Evolutionary conservation across 305 asterid genomes (phyloP).

Genomic region (Nicotiana rustica): DNA sequence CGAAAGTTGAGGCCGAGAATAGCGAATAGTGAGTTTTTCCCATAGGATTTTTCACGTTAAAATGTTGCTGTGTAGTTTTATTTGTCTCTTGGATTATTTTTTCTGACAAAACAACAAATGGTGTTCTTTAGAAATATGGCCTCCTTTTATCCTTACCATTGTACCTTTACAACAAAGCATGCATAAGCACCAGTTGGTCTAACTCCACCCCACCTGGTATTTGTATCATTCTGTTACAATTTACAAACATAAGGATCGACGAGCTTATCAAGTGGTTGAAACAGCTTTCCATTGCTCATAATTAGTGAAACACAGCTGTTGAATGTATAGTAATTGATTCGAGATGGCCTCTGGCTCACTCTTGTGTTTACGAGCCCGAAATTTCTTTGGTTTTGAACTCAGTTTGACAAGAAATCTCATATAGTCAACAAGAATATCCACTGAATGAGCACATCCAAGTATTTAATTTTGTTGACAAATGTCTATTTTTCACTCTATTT

Average conservation of each 20-base stretch:
- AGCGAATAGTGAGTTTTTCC: neutral
- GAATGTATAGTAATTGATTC: neutral
- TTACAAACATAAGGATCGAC: neutral
- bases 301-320: neutral
- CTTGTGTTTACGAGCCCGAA: no score
- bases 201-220: neutral
- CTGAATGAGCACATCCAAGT: neutral
- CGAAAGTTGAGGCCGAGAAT: neutral
- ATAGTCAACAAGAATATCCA: neutral
- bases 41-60: neutral
- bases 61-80: neutral
- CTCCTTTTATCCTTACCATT: neutral
- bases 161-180: neutral
- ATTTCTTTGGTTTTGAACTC: no score
- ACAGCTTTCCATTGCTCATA: neutral
- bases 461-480: neutral
- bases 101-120: neutral
- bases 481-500: neutral
- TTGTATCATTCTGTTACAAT: neutral
- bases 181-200: neutral
- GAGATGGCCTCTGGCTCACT: no score
- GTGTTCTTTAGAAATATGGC: neutral
- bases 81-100: neutral
- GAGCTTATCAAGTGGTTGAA: neutral
- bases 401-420: no score